Conservation (phyloP, 169 alveolate genomes). For the Eimeria falciformis region DNA sequence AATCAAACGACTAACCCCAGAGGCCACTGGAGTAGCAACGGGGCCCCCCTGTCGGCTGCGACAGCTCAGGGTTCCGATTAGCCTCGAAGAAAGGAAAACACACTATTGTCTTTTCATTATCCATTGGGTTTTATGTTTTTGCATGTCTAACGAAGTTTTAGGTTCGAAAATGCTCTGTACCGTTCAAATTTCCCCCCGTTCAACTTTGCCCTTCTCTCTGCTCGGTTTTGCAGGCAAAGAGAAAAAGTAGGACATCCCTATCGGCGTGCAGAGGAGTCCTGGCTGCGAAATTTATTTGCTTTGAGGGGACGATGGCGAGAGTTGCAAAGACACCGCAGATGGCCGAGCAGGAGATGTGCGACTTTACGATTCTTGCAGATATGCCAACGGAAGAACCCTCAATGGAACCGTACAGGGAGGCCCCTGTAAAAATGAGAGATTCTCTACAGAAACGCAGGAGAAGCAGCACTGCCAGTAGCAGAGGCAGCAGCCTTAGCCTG, state of each 20-base stretch:
- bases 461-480: constrained; percentile 60
- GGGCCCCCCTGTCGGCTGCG: constrained; percentile 8
- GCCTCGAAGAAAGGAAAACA: neutral
- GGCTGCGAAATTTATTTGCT: neutral
- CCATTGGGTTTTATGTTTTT: neutral
- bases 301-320: neutral
- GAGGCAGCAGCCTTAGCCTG: constrained; percentile 60
- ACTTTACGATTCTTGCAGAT: neutral
- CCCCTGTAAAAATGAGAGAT: neutral
- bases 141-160: neutral
- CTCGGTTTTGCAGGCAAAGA: neutral
- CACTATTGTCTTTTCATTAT: neutral
- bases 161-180: neutral
- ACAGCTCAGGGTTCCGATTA: neutral
- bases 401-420: no score
- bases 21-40: neutral
- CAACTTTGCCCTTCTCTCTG: neutral
- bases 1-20: neutral
- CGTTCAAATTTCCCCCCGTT: neutral
- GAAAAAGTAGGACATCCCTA: neutral
- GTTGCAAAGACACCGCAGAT: neutral
- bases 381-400: neutral
- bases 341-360: constrained; percentile 31
- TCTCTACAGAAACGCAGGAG: constrained; percentile 19
- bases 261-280: neutral